Conservation (phyloP, 2,329 filamentous ascomycete genomes). For the Ascochyta lentis region DNA sequence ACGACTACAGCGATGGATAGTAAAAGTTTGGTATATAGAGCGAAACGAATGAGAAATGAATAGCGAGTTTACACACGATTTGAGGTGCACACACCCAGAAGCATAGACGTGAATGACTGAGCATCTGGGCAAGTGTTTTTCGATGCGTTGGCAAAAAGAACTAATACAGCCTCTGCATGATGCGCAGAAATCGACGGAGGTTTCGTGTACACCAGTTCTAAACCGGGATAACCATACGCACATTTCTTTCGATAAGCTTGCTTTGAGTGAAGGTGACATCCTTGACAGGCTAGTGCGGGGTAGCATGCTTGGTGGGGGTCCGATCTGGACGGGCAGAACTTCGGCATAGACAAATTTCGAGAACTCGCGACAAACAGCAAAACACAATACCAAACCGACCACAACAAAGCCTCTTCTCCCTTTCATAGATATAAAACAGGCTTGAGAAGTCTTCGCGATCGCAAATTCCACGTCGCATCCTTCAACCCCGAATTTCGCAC, state of each 20-base stretch:
- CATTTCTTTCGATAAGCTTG: too few relatives aligned
- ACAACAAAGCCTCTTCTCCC: background rate
- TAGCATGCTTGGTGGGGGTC: constrained; percentile 10
- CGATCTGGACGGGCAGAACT: background rate
- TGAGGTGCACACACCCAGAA: too few relatives aligned
- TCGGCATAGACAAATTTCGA: constrained; percentile 9
- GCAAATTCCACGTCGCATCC: background rate
- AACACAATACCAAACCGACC: background rate
- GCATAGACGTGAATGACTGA: too few relatives aligned
- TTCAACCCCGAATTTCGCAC: background rate
- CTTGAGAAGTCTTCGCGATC: background rate
- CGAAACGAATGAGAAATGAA: constrained; percentile 15
- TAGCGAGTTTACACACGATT: background rate
- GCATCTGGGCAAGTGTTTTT: too few relatives aligned
- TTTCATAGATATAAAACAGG: background rate
- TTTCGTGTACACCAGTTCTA: too few relatives aligned
- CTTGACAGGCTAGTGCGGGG: constrained; percentile 9
- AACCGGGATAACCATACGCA: too few relatives aligned
- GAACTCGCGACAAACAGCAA: background rate
- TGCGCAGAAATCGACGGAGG: too few relatives aligned
- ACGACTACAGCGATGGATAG: constrained; percentile 14
- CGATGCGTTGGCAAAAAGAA: too few relatives aligned
- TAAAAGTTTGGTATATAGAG: constrained; percentile 20
- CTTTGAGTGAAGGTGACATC: background rate
- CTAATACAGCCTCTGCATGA: too few relatives aligned